These are phyloP conservation scores for Cercophora sp. DNA, from an alignment of 495 filamentous ascomycete species.

Conservation along the genomic window DNA sequence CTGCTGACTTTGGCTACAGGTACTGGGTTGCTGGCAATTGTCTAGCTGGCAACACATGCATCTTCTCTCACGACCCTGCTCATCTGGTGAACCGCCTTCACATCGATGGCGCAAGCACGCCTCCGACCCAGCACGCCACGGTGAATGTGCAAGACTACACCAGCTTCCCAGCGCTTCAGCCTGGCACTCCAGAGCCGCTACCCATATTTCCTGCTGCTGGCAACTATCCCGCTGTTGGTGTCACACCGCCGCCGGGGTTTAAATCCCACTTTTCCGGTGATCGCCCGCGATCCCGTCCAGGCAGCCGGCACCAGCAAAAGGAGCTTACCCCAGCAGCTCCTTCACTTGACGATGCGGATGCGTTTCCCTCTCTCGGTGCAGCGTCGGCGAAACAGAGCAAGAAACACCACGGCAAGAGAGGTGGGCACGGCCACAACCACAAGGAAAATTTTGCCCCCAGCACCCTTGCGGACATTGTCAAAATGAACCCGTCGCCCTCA, in stretches of 20 bases:
- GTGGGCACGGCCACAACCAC: slow-evolving; percentile 66
- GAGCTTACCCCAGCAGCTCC: slow-evolving; percentile 64
- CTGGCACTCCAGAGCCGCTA: slow-evolving; percentile 56
- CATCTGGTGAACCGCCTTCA: slow-evolving; percentile 66
- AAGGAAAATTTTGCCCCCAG: slow-evolving; percentile 67
- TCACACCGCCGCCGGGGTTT: slow-evolving; percentile 61
- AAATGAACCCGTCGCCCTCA: slow-evolving; percentile 79
- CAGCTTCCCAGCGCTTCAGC: slow-evolving; percentile 80
- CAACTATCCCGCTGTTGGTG: slow-evolving; percentile 45
- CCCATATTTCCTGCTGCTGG: slow-evolving; percentile 49
- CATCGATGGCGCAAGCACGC: slow-evolving; percentile 57
- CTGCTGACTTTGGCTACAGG: slow-evolving; percentile 44
- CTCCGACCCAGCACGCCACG: slow-evolving; percentile 56
- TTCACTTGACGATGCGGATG: slow-evolving; percentile 87
- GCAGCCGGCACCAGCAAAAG: slow-evolving; percentile 77
- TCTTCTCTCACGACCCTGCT: slow-evolving; percentile 96
- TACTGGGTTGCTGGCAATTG: slow-evolving; percentile 98
- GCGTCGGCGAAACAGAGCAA: slow-evolving; percentile 74
- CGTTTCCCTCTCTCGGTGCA: slow-evolving; percentile 89
- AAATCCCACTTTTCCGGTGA: slow-evolving; percentile 52
- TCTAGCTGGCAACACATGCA: slow-evolving; percentile 87
- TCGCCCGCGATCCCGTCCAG: slow-evolving; percentile 77
- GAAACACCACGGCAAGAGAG: slow-evolving; percentile 86
- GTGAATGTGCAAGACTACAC: slow-evolving; percentile 85
- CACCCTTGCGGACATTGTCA: slow-evolving; percentile 91